A percentile compares a stretch with the other conserved stretches of the same genome.
These are phyloP conservation scores for Penicillium sp. DNA, from an alignment of 2,329 filamentous ascomycete species.

Conservation along the genomic window DNA sequence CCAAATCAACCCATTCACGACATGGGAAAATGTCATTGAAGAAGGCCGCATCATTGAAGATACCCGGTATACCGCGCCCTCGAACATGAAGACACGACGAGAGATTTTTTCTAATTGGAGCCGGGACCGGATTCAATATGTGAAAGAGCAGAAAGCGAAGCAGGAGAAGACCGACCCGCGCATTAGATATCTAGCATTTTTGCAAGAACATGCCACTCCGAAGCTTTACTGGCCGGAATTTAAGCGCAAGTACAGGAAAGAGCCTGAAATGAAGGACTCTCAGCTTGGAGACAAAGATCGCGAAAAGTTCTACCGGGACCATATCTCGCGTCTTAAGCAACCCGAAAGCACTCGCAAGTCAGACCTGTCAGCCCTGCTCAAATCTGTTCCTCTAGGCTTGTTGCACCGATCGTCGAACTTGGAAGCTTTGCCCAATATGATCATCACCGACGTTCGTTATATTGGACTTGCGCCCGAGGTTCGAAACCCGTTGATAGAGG, in stretches of 20 bases:
- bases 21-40: conserved; percentile 87
- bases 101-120: conserved; percentile 86
- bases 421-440: conserved; percentile 39
- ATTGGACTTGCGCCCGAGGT: conserved; percentile 41
- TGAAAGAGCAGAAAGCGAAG: conserved; percentile 69
- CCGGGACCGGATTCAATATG: conserved; percentile 67
- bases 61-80: conserved; percentile 76
- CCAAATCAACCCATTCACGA: conserved; percentile 77
- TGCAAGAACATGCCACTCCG: conserved; percentile 77
- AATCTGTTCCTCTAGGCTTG: conserved; percentile 40
- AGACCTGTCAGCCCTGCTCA: conserved; percentile 46
- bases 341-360: conserved; percentile 47
- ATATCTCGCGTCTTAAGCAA: conserved; percentile 47
- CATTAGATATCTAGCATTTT: conserved; percentile 76
- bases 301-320: conserved; percentile 50
- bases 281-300: conserved; percentile 48
- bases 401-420: conserved; percentile 42
- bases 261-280: conserved; percentile 64
- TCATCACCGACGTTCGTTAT: conserved; percentile 47
- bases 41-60: conserved; percentile 81
- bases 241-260: conserved; percentile 82
- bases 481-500: conserved; percentile 42
- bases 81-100: conserved; percentile 75
- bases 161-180: conserved; percentile 79
- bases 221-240: conserved; percentile 99